phyloP scores from a whole-genome alignment of 1,139 yeast species.

The Trichomonascaceae sp. region DNA sequence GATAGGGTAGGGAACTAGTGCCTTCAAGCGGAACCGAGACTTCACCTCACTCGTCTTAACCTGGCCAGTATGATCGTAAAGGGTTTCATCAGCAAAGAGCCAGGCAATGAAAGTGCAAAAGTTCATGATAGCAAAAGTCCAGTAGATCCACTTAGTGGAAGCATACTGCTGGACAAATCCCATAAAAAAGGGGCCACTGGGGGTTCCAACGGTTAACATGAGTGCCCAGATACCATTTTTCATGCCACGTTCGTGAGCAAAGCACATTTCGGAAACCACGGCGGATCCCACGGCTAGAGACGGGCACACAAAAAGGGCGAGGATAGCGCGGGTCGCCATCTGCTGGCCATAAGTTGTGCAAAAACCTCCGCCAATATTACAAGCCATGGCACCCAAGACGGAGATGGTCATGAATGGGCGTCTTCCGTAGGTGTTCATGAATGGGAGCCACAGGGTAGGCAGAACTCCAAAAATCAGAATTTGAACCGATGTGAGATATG shows the following conservation, averaged over 20 bases:
- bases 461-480: constrained; percentile 10
- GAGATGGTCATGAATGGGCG: constrained; percentile 10
- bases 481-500: constrained; percentile 11
- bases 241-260: constrained; percentile 11
- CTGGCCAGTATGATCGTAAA: constrained; percentile 7
- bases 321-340: constrained; percentile 10
- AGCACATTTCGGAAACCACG: constrained; percentile 11
- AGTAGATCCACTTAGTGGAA: constrained; percentile 9
- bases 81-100: constrained; percentile 10
- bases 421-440: constrained; percentile 10
- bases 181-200: constrained; percentile 12
- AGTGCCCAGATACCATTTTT: constrained; percentile 13
- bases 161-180: constrained; percentile 13
- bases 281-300: constrained; percentile 10
- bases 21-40: background rate
- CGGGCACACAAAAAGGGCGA: constrained; percentile 10
- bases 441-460: constrained; percentile 11
- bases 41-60: background rate
- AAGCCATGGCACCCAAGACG: constrained; percentile 5
- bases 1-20: background rate
- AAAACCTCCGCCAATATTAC: constrained; percentile 12
- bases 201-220: constrained; percentile 11
- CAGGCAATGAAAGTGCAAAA: constrained; percentile 6
- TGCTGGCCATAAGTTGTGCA: constrained; percentile 11
- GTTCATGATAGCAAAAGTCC: constrained; percentile 10